Base-by-base conservation (phyloP, 495 filamentous ascomycete species). In the Penicillium cosmopolitanum region DNA sequence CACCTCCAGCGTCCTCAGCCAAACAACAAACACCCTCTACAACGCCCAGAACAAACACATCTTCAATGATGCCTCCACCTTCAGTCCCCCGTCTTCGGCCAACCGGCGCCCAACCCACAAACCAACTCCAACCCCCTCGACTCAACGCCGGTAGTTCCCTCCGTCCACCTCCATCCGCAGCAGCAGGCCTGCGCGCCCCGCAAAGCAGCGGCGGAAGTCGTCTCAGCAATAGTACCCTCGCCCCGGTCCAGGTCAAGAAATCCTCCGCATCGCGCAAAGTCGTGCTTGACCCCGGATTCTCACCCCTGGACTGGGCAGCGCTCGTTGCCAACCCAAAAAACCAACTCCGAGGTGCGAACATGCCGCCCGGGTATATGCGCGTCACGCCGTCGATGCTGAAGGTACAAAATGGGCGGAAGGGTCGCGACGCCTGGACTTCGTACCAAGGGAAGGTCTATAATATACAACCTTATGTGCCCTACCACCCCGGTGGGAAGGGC, bases 241-340 rank as follows among this genome's bases (percentile, higher is more conserved):
- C 74, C 16, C 78, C 80, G 4, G 61, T 75, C 16, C 69, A 75
- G 0, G 59, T 78, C 40, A 73, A 75, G 56, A 65, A 79, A 63
- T 63, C 69, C 40, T 65, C 79, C 54, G 51, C 71, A 54, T 63
- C 79, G 40, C 66, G 76, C 56, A 85, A 90, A 63, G 90, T 96
- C 19, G 76, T 87, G 15, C 87, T 98, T 34, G 80, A 85, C 33
- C 95, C 95, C 0, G 95, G 95, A 38, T 93, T 90, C 79, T 94
- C 90, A 1, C 95, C 95, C 0, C 87, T 98, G 6, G 95, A 98
- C 82, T 98, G 95, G 95, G 95, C 95, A 25, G 84, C 86, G 13
- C 84, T 96, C 1, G 81, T 85, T 2, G 76, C 78, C n/a, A 80
- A 83, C 51, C 87, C 89, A 4, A 76, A 80, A 6, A 82, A 82